phyloP scores from a whole-genome alignment of 1,284 basidiomycete genomes.

The Boletus calvinii region DNA sequence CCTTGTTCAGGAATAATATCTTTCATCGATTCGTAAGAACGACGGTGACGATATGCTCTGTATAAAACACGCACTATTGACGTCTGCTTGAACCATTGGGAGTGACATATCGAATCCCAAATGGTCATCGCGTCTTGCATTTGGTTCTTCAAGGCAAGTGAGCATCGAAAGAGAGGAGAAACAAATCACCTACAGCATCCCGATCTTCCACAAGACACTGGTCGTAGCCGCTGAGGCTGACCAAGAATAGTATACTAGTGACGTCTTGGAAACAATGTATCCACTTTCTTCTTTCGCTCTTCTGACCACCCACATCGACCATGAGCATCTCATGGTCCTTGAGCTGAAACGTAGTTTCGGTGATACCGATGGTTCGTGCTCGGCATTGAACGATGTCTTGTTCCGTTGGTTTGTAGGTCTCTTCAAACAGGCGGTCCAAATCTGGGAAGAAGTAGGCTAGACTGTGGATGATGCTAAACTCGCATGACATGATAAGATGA shows the following conservation, averaged over 20 bases:
- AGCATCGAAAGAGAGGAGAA: constrained; percentile 1
- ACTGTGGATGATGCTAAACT: constrained; percentile 36
- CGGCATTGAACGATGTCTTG: constrained; percentile 86
- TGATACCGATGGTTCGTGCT: constrained; percentile 90
- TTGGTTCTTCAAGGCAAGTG: constrained; percentile 67
- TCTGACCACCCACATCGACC: constrained; percentile 91
- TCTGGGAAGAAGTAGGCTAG: constrained; percentile 74
- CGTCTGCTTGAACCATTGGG: constrained; percentile 90
- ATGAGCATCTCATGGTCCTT: constrained; percentile 78
- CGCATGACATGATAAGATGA: not conserved
- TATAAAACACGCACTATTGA: constrained; percentile 63
- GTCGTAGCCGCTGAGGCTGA: constrained; percentile 87
- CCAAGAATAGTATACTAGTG: constrained; percentile 85
- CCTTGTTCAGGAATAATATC: constrained; percentile 92
- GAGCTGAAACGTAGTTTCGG: constrained; percentile 85
- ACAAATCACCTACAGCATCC: constrained; percentile 64
- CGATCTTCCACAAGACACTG: constrained; percentile 92
- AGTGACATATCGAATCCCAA: constrained; percentile 93
- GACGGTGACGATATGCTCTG: not conserved
- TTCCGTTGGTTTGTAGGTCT: constrained; percentile 69
- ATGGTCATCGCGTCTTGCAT: constrained; percentile 97
- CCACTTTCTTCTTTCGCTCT: constrained; percentile 88
- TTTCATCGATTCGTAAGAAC: constrained; percentile 32
- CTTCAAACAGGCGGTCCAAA: constrained; percentile 77
- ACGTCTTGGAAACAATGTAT: constrained; percentile 86